Percentiles rank a stretch among this genome's conserved stretches.
Evolutionary conservation across 495 filamentous ascomycete genomes (phyloP).

Genomic region (Echria macrotheca): DNA sequence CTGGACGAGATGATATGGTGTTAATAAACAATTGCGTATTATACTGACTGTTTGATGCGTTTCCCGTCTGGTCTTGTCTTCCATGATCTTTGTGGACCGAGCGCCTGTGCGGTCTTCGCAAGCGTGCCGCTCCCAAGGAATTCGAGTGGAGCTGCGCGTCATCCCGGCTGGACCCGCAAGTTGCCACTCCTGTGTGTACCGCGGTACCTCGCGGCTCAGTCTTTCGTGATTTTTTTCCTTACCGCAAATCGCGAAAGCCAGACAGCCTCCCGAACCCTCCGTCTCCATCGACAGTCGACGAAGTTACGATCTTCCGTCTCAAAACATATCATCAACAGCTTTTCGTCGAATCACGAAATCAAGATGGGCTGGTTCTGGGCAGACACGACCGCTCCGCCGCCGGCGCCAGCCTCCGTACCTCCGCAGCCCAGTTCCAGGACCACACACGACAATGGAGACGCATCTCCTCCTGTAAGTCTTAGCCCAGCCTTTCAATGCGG

Average conservation of each 20-base stretch:
- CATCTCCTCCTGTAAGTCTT: constrained; percentile 63
- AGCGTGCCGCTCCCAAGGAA: no score
- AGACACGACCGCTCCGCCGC: constrained; percentile 52
- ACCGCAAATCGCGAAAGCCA: neutral
- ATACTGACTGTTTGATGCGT: no score
- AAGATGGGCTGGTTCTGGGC: constrained; percentile 99
- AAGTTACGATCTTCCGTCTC: no score
- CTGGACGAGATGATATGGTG: no score
- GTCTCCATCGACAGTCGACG: no score
- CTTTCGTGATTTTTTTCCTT: constrained; percentile 16
- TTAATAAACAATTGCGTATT: no score
- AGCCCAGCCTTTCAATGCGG: neutral
- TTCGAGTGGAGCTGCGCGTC: no score
- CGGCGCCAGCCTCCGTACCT: constrained; percentile 20
- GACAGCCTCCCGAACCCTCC: neutral
- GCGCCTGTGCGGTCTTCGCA: no score
- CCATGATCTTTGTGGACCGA: no score
- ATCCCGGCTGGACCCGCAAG: constrained; percentile 11
- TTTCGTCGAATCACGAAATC: no score
- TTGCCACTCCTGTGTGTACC: neutral
- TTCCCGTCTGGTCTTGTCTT: no score
- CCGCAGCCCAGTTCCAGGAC: constrained; percentile 16
- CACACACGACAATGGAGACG: constrained; percentile 34
- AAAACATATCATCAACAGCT: no score
- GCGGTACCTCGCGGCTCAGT: neutral